These are phyloP conservation scores for Edaphochlamys debaryana DNA, from an alignment of 139 green algal genomes.

Conservation along the genomic window DNA sequence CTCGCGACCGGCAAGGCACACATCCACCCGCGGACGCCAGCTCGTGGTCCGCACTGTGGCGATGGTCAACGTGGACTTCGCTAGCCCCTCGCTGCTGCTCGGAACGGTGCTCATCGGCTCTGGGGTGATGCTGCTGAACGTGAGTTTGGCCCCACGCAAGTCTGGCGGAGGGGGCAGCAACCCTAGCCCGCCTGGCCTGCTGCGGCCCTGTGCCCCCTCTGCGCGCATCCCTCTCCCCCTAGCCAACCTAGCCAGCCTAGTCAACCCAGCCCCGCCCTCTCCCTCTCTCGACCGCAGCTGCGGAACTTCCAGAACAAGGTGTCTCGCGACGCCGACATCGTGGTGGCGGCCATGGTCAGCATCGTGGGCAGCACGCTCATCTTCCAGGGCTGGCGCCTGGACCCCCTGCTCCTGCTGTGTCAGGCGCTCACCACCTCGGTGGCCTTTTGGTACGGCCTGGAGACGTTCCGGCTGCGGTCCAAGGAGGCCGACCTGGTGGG, in stretches of 20 bases:
- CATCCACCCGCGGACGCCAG: not conserved
- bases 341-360: constrained; percentile 72
- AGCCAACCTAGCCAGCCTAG: no score
- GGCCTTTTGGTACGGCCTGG: constrained; percentile 69
- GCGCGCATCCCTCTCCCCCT: no score
- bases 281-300: constrained; percentile 49
- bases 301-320: constrained; percentile 66
- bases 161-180: no score
- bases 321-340: constrained; percentile 72
- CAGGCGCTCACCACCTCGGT: constrained; percentile 72
- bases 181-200: no score
- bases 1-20: no score
- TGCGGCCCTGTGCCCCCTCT: no score
- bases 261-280: not conserved
- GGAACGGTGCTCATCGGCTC: constrained; percentile 65
- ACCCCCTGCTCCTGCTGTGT: constrained; percentile 75
- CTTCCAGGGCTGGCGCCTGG: constrained; percentile 79
- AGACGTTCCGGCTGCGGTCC: constrained; percentile 64
- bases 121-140: constrained; percentile 69
- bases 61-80: constrained; percentile 82
- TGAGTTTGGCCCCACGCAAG: constrained; percentile 42
- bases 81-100: constrained; percentile 66
- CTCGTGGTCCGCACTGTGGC: constrained; percentile 40
- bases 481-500: constrained; percentile 40
- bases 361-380: constrained; percentile 78